Evolutionary conservation across 75 land plant genomes (phyloP).

Genomic region (Selaginella tamariscina): DNA sequence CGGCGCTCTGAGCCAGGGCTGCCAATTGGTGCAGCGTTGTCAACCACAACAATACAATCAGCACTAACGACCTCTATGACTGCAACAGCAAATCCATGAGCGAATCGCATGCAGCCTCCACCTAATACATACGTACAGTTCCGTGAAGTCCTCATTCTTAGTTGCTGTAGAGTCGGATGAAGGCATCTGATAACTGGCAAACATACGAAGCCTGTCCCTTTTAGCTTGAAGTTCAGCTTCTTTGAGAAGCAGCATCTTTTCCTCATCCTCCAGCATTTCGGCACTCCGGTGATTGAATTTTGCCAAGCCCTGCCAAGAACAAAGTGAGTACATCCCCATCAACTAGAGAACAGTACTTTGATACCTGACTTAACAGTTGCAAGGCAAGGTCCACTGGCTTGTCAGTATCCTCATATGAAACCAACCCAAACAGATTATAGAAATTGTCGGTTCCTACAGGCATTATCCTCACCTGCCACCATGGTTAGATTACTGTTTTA

Average conservation of each 20-base stretch:
- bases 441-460: constrained; percentile 87
- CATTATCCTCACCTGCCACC: constrained; percentile 71
- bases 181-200: constrained; percentile 82
- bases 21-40: constrained; percentile 69
- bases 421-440: constrained; percentile 79
- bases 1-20: constrained; percentile 76
- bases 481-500: neutral
- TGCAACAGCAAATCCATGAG: constrained; percentile 13
- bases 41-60: constrained; percentile 91
- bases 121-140: constrained; percentile 40
- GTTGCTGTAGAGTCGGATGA: constrained; percentile 82
- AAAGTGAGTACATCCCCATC: neutral
- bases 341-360: constrained; percentile 8
- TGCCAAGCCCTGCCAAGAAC: constrained; percentile 57
- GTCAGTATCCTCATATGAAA: constrained; percentile 79
- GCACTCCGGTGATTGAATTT: constrained; percentile 99
- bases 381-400: constrained; percentile 69
- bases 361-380: constrained; percentile 85
- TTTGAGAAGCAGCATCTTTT: constrained; percentile 56
- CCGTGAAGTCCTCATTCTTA: constrained; percentile 80
- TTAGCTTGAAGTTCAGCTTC: constrained; percentile 86
- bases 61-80: constrained; percentile 98
- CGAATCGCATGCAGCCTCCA: neutral
- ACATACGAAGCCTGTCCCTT: constrained; percentile 64
- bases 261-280: constrained; percentile 81